Conservation (phyloP, 164 flowering plant genomes). For the Macadamia tetraphylla region DNA sequence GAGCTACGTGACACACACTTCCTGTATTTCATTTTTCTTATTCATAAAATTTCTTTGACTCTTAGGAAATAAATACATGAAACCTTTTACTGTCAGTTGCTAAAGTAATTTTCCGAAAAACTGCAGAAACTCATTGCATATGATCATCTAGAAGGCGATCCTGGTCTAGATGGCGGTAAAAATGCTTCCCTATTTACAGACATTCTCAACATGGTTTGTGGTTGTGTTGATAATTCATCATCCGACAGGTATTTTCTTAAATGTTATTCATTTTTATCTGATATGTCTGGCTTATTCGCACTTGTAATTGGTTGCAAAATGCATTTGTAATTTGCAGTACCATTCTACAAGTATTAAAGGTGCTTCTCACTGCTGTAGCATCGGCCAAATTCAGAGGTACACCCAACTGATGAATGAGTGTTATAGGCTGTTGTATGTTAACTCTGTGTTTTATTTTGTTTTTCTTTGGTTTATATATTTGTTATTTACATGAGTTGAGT, state of each 20-base stretch:
- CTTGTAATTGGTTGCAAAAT: constrained; percentile 16
- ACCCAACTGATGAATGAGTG: not conserved
- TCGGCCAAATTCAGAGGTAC: constrained; percentile 93
- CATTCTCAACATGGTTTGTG: constrained; percentile 83
- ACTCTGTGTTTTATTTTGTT: not conserved
- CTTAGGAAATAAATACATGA: constrained; percentile 1
- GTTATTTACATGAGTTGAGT: too few species aligned
- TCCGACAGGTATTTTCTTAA: constrained; percentile 63
- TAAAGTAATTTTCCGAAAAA: constrained; percentile 5
- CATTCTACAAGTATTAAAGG: constrained; percentile 91
- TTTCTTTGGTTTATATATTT: too few species aligned
- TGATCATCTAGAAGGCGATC: constrained; percentile 99
- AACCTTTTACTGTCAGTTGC: not conserved
- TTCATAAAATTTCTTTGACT: not conserved
- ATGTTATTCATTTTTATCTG: constrained; percentile 6
- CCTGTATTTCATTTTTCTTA: not conserved
- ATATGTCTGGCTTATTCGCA: constrained; percentile 4
- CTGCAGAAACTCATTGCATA: constrained; percentile 95
- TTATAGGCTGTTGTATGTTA: not conserved
- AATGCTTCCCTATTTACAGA: constrained; percentile 68
- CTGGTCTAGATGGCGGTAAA: constrained; percentile 87
- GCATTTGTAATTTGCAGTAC: constrained; percentile 58
- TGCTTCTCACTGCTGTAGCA: constrained; percentile 93
- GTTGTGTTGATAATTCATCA: constrained; percentile 89
- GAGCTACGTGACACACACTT: not conserved